Evolutionary conservation across 768 basidiomycete genomes (phyloP).

Genomic region (Russula griseocarnosa): DNA sequence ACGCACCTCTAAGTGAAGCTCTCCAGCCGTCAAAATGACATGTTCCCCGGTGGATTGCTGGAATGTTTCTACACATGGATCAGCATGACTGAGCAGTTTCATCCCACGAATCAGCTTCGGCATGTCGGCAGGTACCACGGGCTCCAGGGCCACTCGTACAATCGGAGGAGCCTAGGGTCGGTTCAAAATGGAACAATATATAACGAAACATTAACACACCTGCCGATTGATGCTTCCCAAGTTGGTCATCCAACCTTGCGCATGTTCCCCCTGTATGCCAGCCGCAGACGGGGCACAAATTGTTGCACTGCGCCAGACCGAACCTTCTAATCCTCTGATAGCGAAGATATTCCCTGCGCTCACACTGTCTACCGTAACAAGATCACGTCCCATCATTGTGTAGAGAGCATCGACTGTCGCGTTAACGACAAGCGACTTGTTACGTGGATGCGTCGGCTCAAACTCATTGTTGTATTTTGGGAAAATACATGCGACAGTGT

Average conservation of each 20-base stretch:
- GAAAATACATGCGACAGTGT: constrained; percentile 65
- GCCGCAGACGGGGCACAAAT: constrained; percentile 62
- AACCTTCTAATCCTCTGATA: constrained; percentile 82
- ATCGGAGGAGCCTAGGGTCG: constrained; percentile 71
- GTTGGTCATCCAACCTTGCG: constrained; percentile 65
- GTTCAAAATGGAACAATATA: constrained; percentile 2
- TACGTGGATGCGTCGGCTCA: constrained; percentile 60
- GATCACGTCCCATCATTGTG: constrained; percentile 96
- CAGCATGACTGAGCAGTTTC: constrained; percentile 86
- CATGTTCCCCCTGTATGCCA: constrained; percentile 40
- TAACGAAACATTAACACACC: constrained; percentile 40
- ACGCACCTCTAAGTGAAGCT: constrained; percentile 87
- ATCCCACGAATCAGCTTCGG: constrained; percentile 83
- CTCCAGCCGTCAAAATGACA: constrained; percentile 94
- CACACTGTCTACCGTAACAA: constrained; percentile 78
- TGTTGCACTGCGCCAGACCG: constrained; percentile 87
- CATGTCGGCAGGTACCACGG: constrained; percentile 78
- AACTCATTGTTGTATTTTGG: constrained; percentile 78
- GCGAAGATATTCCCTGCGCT: constrained; percentile 94
- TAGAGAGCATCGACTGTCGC: constrained; percentile 76
- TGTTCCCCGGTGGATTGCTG: constrained; percentile 97
- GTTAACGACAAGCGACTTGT: constrained; percentile 57
- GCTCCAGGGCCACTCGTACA: constrained; percentile 92
- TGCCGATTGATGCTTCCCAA: constrained; percentile 65
- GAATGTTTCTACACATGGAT: constrained; percentile 96